phyloP scores from a whole-genome alignment of 2,329 filamentous ascomycete species.

The Paecilomyces dactylethromorphus region DNA sequence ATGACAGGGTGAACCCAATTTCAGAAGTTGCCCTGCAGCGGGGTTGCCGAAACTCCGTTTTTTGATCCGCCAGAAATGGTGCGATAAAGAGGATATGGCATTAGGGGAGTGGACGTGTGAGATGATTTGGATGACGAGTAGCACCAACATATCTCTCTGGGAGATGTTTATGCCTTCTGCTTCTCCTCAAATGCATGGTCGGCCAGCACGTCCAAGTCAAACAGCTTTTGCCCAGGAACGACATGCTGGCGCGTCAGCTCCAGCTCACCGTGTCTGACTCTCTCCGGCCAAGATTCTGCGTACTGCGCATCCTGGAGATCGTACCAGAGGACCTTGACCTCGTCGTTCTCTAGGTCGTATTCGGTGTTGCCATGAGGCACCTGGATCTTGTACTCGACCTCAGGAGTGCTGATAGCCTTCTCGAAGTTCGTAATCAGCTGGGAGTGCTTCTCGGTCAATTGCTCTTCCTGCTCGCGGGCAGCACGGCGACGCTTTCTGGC shows the following conservation, averaged over 20 bases:
- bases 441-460: constrained; percentile 14
- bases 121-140: neutral
- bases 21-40: neutral
- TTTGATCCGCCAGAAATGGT: neutral
- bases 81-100: neutral
- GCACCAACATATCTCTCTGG: too few species aligned
- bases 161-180: neutral
- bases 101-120: neutral
- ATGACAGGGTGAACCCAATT: neutral
- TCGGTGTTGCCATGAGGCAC: constrained; percentile 15
- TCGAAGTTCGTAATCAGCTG: constrained; percentile 18
- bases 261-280: constrained; percentile 37
- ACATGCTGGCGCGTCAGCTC: constrained; percentile 28
- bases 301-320: constrained; percentile 38
- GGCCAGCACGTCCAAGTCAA: constrained; percentile 16
- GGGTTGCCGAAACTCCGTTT: neutral
- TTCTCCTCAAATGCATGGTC: constrained; percentile 10
- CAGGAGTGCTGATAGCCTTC: constrained; percentile 9
- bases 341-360: constrained; percentile 18
- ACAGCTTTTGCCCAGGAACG: constrained; percentile 24
- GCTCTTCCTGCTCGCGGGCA: constrained; percentile 19
- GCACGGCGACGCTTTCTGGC: constrained; percentile 23
- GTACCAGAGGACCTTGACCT: constrained; percentile 41
- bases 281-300: constrained; percentile 37
- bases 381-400: constrained; percentile 22